Base-by-base conservation (phyloP, 2,329 filamentous ascomycete species). In the Penicillium italicum region DNA sequence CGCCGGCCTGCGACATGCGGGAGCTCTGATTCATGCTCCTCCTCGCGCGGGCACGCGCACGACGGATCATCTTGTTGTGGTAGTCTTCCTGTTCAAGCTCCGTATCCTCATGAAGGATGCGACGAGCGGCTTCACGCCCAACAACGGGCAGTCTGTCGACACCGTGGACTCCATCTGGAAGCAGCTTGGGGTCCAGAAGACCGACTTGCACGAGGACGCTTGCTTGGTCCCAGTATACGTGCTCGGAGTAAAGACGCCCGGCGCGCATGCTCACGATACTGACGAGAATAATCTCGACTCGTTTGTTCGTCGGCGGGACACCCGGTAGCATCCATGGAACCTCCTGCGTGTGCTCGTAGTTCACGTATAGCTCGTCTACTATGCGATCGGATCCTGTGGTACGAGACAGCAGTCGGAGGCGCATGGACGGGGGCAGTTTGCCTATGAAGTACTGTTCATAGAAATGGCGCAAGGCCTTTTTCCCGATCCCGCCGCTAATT, bases 141-240 rank as follows among this genome's bases (percentile, higher is more conserved):
- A 74, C 65, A 24, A 78, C 72, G 16, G 76, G 76, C 26, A 78
- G 50, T 26, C 69, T 66, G 30, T 73, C 69, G 7, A 75, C 68
- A 1, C 71, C 72, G 4, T 69, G 62, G 7, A 80, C 71, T 2
- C 78, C 69, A 37, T 76, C 69, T 0, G 81, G 80, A 20, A 85
- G 74, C 11, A 80, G 63, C 55, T 82, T 81, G n/a, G 81, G 77
- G 69, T 85, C 81, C 47, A 85, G 55, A 56, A 85, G 62, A 0
- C 83, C 83, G 0, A 83, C 73, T 64, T 85, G 83, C 42, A 85
- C 79, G 14, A 86, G 66, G 8, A 85, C 82, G 45, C 76, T 80
- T 10, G 83, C 83, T 62, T 86, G 83, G 61, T 85, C 83, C 83
- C 83, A 86, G 64, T 85, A 85, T 4, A 84, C 70, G 49, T 84